Conservation (phyloP, 352 stramenopile species). For the Phytophthora vignae region DNA sequence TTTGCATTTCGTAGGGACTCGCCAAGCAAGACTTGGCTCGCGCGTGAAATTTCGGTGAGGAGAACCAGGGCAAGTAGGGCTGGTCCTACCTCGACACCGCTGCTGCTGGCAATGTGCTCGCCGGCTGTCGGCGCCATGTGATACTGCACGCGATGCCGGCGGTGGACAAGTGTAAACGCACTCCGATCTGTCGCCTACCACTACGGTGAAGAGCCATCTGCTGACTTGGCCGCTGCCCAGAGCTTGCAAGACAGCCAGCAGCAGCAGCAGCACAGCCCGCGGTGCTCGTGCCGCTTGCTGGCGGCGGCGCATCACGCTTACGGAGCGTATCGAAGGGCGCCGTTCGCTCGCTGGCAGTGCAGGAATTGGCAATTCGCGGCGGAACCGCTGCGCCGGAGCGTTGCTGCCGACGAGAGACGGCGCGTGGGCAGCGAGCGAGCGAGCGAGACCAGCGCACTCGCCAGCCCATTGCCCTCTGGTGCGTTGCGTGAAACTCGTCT, state of each 20-base stretch:
- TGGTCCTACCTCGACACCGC: constrained; percentile 10
- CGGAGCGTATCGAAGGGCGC: neutral
- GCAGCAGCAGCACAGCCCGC: too few relatives aligned
- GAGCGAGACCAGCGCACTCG: neutral
- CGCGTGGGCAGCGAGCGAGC: neutral
- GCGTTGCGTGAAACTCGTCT: neutral
- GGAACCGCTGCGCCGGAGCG: neutral
- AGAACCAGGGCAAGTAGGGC: constrained; percentile 10
- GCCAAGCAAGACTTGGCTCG: neutral
- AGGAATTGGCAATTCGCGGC: constrained; percentile 10
- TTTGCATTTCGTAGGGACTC: neutral
- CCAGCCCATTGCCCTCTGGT: neutral
- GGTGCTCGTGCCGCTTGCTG: too few relatives aligned
- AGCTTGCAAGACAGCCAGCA: too few relatives aligned
- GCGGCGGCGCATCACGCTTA: neutral
- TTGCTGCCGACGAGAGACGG: neutral
- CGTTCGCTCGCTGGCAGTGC: neutral
- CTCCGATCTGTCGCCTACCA: too few relatives aligned
- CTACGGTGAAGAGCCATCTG: too few relatives aligned
- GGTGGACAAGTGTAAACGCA: neutral
- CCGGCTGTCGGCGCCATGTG: neutral
- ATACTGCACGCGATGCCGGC: neutral
- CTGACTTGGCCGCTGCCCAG: too few relatives aligned
- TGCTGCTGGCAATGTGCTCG: neutral
- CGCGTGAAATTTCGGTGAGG: constrained; percentile 19